Base-by-base conservation (phyloP, 1,139 yeast genomes). In the Yamadazyma songkhlaensis region DNA sequence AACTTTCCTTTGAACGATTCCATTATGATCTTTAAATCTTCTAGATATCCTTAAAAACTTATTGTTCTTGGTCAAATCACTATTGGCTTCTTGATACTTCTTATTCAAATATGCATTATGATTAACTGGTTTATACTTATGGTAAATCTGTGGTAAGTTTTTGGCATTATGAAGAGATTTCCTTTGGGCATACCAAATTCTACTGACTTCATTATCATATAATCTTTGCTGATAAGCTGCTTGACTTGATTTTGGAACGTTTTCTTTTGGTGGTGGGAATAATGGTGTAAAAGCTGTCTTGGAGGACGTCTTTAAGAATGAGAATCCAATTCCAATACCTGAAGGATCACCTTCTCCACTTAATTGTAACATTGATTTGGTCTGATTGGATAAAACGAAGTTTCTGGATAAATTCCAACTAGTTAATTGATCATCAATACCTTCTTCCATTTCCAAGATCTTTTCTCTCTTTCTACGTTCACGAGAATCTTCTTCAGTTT, bases 271-370 rank as follows among this genome's bases (percentile, higher is more conserved):
- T 4, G 73, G 72, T 62, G 84, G 62, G 42, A 65, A 59, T n/a
- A 74, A 63, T 2, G 90, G 87, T 36, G 78, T 73, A 60, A 92
- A 92, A 1, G 96, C 95, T 52, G 95, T 96, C 60, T 90, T 92
- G 85, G 92, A 95, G 0, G 97, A 87, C 0, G 96, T 87, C 46
- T 90, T 76, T 48, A 90, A 70, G 50, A 90, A 85, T n/a, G 96
- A 87, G 49, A 85, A 85, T 0, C 94, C 96, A 45, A 87, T 84
- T 1, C 96, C 95, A 45, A 86, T 79, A 25, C 96, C 96, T 1
- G 96, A 82, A 2, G 96, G 96, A 58, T 92, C 98, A 36, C 97
- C 98, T 43, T 84, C 94, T n/a, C 97, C 97, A 54, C 88, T 89
- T 29, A 94, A 76, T 54, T 90, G 97, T 33, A 94, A 72, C 97